Conservation (phyloP, 2,329 filamentous ascomycete genomes). For the Penicillium italicum region DNA sequence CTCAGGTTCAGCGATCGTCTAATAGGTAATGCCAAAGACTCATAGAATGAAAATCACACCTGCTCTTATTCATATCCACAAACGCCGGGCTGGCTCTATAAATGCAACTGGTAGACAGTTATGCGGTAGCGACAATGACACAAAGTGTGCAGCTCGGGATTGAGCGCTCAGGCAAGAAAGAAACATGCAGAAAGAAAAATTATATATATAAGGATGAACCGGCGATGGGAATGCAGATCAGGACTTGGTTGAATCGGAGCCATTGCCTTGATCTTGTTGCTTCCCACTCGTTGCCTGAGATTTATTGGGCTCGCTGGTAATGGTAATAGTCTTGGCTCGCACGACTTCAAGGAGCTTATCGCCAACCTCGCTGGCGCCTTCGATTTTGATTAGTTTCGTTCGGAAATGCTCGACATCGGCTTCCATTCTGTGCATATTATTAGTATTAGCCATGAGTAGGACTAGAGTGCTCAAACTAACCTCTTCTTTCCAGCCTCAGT, state of each 20-base stretch:
- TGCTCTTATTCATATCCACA: conserved; percentile 8
- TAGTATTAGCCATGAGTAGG: conserved; percentile 3
- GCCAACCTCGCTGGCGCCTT: conserved; percentile 72
- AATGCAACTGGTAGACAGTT: conserved; percentile 15
- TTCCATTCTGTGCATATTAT: conserved; percentile 58
- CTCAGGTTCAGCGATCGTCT: neutral
- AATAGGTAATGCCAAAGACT: neutral
- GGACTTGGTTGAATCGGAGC: conserved; percentile 15
- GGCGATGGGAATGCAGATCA: neutral
- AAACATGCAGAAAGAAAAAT: conserved; percentile 4
- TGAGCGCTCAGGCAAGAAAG: neutral
- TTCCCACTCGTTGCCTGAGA: conserved; percentile 11
- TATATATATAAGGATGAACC: conserved; percentile 12
- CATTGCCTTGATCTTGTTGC: conserved; percentile 7
- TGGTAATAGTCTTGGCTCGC: conserved; percentile 36
- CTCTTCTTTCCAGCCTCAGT: conserved; percentile 67
- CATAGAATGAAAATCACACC: neutral
- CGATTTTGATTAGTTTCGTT: conserved; percentile 67
- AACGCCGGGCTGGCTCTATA: conserved; percentile 22
- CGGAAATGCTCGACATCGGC: conserved; percentile 72
- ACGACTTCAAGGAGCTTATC: conserved; percentile 59
- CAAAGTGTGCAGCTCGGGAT: conserved; percentile 12
- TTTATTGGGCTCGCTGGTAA: conserved; percentile 13
- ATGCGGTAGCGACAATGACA: conserved; percentile 15
- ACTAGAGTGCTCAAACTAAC: conserved; percentile 47